phyloP scores from a whole-genome alignment of 2,329 filamentous ascomycete species.

The Colletotrichum brevisporum region DNA sequence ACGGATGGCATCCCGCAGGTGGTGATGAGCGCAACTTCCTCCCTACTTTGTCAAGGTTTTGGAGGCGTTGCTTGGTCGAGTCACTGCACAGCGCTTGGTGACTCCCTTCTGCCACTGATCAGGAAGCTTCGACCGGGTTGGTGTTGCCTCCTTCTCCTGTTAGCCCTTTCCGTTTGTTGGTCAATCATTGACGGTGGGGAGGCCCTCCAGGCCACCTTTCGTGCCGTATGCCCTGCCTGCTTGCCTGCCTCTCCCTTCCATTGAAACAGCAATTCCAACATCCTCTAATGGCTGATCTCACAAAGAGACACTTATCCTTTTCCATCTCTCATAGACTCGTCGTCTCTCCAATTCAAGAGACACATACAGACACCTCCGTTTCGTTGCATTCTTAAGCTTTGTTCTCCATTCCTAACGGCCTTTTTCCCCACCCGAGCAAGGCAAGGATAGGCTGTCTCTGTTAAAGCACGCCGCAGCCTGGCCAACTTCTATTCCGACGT shows the following conservation, averaged over 20 bases:
- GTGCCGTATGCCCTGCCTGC: too few relatives aligned
- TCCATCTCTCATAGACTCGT: not conserved
- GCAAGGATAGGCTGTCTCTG: slow-evolving; percentile 16
- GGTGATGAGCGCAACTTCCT: not conserved
- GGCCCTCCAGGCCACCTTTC: too few relatives aligned
- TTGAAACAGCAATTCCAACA: too few relatives aligned
- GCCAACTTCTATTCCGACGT: not conserved
- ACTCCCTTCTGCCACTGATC: too few relatives aligned
- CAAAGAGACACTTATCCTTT: too few relatives aligned
- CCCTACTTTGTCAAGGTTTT: not conserved
- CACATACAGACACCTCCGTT: not conserved
- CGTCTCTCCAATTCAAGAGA: not conserved
- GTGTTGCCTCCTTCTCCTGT: too few relatives aligned
- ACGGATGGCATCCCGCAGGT: not conserved
- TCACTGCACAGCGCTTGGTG: too few relatives aligned
- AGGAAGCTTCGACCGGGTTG: too few relatives aligned
- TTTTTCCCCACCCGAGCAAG: slow-evolving; percentile 8
- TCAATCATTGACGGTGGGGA: too few relatives aligned
- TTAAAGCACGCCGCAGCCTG: not conserved
- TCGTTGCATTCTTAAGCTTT: not conserved
- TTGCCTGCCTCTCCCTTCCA: too few relatives aligned
- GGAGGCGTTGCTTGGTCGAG: not conserved
- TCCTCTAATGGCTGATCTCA: too few relatives aligned
- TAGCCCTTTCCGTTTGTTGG: too few relatives aligned
- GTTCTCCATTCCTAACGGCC: not conserved